A percentile compares a stretch with the other conserved stretches of the same genome.
These are phyloP conservation scores for Phytopythium vexans DNA, from an alignment of 352 stramenopile genomes.

Conservation along the genomic window DNA sequence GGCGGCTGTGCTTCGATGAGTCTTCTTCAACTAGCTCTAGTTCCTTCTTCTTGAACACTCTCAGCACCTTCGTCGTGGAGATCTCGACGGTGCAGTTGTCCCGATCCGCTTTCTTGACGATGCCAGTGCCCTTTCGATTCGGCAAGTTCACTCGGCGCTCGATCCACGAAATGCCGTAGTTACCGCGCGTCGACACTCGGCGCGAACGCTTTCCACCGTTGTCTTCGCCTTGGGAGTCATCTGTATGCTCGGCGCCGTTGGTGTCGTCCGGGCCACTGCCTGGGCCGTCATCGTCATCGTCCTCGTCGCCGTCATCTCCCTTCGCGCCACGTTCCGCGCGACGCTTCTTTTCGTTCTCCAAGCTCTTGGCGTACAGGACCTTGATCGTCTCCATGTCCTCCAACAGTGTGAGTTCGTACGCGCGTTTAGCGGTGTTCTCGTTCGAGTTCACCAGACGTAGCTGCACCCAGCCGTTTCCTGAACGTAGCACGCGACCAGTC, in stretches of 20 bases:
- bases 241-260: conserved; percentile 45
- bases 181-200: conserved; percentile 69
- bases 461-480: conserved; percentile 88
- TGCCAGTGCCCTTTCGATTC: conserved; percentile 66
- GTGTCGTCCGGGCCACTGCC: conserved; percentile 56
- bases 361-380: conserved; percentile 58
- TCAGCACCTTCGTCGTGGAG: conserved; percentile 60
- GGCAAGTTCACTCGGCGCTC: conserved; percentile 81
- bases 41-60: conserved; percentile 88
- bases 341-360: conserved; percentile 57
- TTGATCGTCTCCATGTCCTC: conserved; percentile 84
- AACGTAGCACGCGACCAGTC: conserved; percentile 71
- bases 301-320: conserved; percentile 44
- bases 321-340: conserved; percentile 28
- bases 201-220: conserved; percentile 60
- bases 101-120: conserved; percentile 82
- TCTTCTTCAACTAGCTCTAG: conserved; percentile 70
- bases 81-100: conserved; percentile 86
- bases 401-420: conserved; percentile 83
- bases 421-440: conserved; percentile 84
- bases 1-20: conserved; percentile 42
- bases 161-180: conserved; percentile 87
- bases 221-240: conserved; percentile 82
- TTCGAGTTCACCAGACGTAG: conserved; percentile 78
- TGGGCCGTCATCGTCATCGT: conserved; percentile 43